A percentile compares a stretch with the other conserved stretches of the same genome.
Conservation (phyloP, 306 rosid species). For the Prosopis cineraria region DNA sequence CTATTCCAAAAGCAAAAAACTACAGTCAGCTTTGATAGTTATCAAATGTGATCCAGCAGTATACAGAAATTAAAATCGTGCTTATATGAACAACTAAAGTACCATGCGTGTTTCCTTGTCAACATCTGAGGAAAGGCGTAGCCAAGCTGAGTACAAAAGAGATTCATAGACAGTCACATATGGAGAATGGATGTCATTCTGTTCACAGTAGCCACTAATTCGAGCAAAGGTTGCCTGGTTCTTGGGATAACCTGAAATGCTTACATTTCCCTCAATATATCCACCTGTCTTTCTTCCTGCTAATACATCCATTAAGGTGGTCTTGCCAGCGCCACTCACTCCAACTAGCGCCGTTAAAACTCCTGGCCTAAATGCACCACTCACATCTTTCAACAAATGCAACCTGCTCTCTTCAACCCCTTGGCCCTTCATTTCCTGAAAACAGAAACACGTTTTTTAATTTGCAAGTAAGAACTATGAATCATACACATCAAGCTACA, state of each 20-base stretch:
- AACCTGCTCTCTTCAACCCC: slow-evolving; percentile 53
- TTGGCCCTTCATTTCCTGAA: slow-evolving; percentile 65
- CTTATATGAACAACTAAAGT: neutral
- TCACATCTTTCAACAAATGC: slow-evolving; percentile 58
- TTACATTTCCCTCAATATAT: slow-evolving; percentile 57
- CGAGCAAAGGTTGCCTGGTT: slow-evolving; percentile 69
- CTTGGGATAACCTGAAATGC: slow-evolving; percentile 66
- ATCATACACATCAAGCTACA: neutral
- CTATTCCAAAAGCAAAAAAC: slow-evolving; percentile 22
- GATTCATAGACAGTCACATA: slow-evolving; percentile 68
- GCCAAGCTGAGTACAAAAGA: slow-evolving; percentile 64
- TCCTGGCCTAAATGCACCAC: slow-evolving; percentile 68
- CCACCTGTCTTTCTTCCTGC: slow-evolving; percentile 78
- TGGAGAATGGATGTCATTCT: slow-evolving; percentile 72
- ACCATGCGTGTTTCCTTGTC: slow-evolving; percentile 50
- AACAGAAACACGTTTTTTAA: neutral
- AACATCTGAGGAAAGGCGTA: slow-evolving; percentile 56
- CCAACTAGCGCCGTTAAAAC: slow-evolving; percentile 69
- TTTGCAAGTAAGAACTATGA: neutral
- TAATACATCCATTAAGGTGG: slow-evolving; percentile 71
- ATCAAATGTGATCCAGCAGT: neutral
- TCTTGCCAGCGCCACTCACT: slow-evolving; percentile 79
- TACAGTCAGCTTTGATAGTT: slow-evolving; percentile 14
- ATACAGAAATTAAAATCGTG: neutral
- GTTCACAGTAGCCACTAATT: slow-evolving; percentile 74